A percentile compares a stretch with the other conserved stretches of the same genome.
Conservation (phyloP, 2,329 filamentous ascomycete species). For the Curvularia sp. region DNA sequence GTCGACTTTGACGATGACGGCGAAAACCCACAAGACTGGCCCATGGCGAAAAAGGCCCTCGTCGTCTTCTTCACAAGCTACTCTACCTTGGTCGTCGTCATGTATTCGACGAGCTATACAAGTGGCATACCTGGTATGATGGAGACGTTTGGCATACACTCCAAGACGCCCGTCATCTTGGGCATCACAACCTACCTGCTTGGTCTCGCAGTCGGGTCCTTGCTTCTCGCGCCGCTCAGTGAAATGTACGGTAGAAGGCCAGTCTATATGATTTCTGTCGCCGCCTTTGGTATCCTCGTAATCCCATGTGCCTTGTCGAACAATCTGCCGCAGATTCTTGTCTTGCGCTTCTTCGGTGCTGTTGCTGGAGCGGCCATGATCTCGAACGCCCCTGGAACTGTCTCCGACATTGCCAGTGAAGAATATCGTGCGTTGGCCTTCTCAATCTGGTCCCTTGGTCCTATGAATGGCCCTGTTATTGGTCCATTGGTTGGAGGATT, state of each 20-base stretch:
- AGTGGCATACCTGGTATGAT: slow-evolving; percentile 73
- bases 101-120: slow-evolving; percentile 80
- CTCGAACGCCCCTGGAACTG: slow-evolving; percentile 79
- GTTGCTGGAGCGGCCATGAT: slow-evolving; percentile 81
- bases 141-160: slow-evolving; percentile 66
- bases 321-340: slow-evolving; percentile 71
- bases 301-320: slow-evolving; percentile 74
- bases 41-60: slow-evolving; percentile 63
- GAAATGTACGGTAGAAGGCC: slow-evolving; percentile 72
- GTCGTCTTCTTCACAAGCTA: slow-evolving; percentile 64
- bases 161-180: slow-evolving; percentile 69
- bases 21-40: slow-evolving; percentile 73
- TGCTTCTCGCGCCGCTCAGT: slow-evolving; percentile 76
- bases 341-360: slow-evolving; percentile 76
- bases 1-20: slow-evolving; percentile 69
- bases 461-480: slow-evolving; percentile 72
- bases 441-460: slow-evolving; percentile 82
- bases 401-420: slow-evolving; percentile 82
- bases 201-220: slow-evolving; percentile 73
- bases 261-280: slow-evolving; percentile 72
- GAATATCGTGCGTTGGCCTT: slow-evolving; percentile 83
- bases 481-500: slow-evolving; percentile 81
- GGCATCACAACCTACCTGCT: slow-evolving; percentile 81
- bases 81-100: slow-evolving; percentile 59
- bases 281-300: slow-evolving; percentile 70